These are phyloP conservation scores for Albifimbria verrucaria DNA, from an alignment of 2,329 filamentous ascomycete species.

Conservation along the genomic window DNA sequence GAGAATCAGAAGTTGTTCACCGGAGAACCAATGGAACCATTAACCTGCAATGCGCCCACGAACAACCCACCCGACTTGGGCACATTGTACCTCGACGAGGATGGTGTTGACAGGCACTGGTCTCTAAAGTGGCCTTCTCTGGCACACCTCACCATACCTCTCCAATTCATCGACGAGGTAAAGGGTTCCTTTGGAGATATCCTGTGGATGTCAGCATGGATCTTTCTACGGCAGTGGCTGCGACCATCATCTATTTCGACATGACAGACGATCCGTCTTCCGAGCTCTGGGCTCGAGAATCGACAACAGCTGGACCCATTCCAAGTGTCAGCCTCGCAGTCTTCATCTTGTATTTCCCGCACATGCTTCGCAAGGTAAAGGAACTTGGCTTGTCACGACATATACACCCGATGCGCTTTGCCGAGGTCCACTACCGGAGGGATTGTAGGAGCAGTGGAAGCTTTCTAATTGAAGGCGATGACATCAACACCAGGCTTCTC, in stretches of 20 bases:
- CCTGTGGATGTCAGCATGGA: background rate
- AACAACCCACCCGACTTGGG: background rate
- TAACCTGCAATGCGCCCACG: background rate
- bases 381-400: background rate
- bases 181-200: background rate
- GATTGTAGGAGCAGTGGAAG: background rate
- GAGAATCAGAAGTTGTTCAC: background rate
- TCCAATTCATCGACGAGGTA: background rate
- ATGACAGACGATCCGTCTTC: background rate
- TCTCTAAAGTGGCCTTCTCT: background rate
- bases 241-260: background rate
- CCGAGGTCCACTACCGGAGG: background rate
- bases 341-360: background rate
- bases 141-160: background rate
- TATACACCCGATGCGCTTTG: background rate
- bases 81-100: background rate
- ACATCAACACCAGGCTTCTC: background rate
- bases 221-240: background rate
- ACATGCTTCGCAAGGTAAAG: background rate
- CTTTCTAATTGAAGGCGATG: background rate
- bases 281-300: background rate
- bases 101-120: background rate
- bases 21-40: background rate
- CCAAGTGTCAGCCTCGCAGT: background rate
- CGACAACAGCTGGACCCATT: background rate